Evolutionary conservation across 768 basidiomycete species (phyloP), one percentile per base, ranked within the genome.

Genomic region (Leccinum incarnatum): DNA sequence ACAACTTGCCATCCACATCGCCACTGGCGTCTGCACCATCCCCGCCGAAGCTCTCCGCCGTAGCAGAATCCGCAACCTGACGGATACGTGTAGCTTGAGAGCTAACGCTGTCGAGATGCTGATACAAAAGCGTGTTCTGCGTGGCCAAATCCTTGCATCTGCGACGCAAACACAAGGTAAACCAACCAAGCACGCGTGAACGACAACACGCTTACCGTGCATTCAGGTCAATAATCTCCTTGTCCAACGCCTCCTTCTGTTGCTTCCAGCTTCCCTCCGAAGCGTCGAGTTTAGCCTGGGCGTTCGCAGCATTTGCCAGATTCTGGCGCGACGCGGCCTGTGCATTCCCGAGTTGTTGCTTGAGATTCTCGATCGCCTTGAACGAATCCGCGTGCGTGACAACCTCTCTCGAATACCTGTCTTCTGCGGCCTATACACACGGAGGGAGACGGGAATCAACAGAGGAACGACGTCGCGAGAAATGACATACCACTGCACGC

Each of bases 331-430:
- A 80, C 9, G 80, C 67, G 2, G 76, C 68, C 64, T 88, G 85
- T 4, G 80, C 74, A 12, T 71, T 67, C 15, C 78, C 67, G 4
- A 95, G 76, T 45, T 91, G 83, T 52, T 83, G 78, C 69, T 86
- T 89, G 61, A 93, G 75, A 10, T 67, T 75, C 11, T 87, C 83
- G 11, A 91, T 80, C 12, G 77, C 61, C 74, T 92, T 92, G 78
- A 95, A 88, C 0, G 89, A 81, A 21, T 93, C 92, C 0, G 93
- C 93, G 69, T 95, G 93, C 1, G 89, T 78, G 30, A 95, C 75
- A n/a, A 95, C 82, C 67, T 93, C 93, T 53, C 85, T 81, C 5
- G 86, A 81, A 64, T 94, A 94, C 55, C 87, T 83, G 53, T 90
- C 88, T 68, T 95, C 91, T 5, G 91, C 91, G 62, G 85, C 81